Base-by-base conservation (phyloP, 2,329 filamentous ascomycete genomes). In the Aspergillus versicolor region DNA sequence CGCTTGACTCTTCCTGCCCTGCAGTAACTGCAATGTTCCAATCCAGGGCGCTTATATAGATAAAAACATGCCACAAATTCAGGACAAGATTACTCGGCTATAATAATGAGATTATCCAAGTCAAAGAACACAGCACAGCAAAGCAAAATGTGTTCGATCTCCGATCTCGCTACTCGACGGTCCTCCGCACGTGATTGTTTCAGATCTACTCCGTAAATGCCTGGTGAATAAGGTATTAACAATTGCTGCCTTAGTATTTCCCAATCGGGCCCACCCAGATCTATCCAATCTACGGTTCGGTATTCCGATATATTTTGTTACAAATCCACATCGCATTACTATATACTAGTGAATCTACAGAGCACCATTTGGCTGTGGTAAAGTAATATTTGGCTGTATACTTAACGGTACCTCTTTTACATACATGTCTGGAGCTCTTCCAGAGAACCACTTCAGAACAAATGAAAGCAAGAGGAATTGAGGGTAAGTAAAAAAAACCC, bases 1-100 rank as follows among this genome's bases (percentile, higher is more conserved):
- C 54, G 51, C 47, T 58, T 52, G 40, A 34, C 44, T 41, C 40
- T 24, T 45, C 17, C 44, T 44, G 41, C 22, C 46, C 56, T 60
- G 58, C 58, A 60, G 51, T 37, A 46, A 15, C 27, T 47, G 27
- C 44, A 17, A 34, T 19, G 21, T 47, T 56, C 12, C 40, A 37
- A 47, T 19, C 41, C 43, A 46, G 51, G 42, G 32, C 42, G 15
- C 51, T 49, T 48, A 40, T 32, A 50, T 37, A 49, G 57, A 22
- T 34, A 45, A 22, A 52, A 27, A 32, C 30, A 11, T 21, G 8
- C 50, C 43, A 19, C 44, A 27, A 21, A 21, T 34, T 40, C 12
- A 24, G 15, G 13, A 11, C 19, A 24, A 15, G 17, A 38, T 21
- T 24, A 46, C 3, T 11, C 27, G 9, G 27, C 27, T 30, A 27